phyloP scores from a whole-genome alignment of 352 stramenopile genomes.

The Pythium plurisporium region DNA sequence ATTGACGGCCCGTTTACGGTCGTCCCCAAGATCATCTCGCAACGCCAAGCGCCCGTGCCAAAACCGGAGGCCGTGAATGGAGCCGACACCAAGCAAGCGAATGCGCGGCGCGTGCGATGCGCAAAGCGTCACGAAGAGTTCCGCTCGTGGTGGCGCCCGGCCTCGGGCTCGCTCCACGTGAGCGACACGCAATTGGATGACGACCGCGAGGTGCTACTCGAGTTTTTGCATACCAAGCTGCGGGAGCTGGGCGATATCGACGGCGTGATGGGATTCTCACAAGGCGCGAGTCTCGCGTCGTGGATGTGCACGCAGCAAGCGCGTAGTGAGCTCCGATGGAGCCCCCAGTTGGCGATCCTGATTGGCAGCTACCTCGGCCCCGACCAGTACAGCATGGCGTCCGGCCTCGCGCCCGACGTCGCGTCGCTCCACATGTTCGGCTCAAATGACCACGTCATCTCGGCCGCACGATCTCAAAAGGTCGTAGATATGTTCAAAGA shows the following conservation, averaged over 20 bases:
- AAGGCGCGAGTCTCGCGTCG: conserved; percentile 70
- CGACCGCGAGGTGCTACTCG: conserved; percentile 51
- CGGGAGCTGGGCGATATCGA: conserved; percentile 58
- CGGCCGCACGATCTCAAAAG: conserved; percentile 58
- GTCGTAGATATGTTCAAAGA: conserved; percentile 63
- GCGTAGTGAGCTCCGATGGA: conserved; percentile 56
- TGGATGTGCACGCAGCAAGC: conserved; percentile 78
- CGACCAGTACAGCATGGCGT: conserved; percentile 47
- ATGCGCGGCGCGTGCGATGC: conserved; percentile 28
- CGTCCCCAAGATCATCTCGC: conserved; percentile 60
- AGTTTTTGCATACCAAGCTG: conserved; percentile 55
- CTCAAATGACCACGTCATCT: conserved; percentile 78
- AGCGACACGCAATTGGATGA: conserved; percentile 43
- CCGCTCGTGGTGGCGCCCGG: conserved; percentile 68
- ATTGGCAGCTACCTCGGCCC: conserved; percentile 72
- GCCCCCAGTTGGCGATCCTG: conserved; percentile 60
- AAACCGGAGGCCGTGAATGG: conserved; percentile 1
- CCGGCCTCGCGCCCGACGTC: conserved; percentile 45
- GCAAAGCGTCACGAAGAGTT: conserved; percentile 60
- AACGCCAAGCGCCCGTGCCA: conserved; percentile 26
- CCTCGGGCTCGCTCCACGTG: conserved; percentile 38
- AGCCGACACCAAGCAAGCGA: conserved; percentile 3
- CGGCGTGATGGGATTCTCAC: conserved; percentile 79
- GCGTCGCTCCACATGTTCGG: conserved; percentile 74
- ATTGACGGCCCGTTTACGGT: conserved; percentile 70